These are phyloP conservation scores for Populus pruinosa DNA, from an alignment of 345 rosid species.

Conservation along the genomic window DNA sequence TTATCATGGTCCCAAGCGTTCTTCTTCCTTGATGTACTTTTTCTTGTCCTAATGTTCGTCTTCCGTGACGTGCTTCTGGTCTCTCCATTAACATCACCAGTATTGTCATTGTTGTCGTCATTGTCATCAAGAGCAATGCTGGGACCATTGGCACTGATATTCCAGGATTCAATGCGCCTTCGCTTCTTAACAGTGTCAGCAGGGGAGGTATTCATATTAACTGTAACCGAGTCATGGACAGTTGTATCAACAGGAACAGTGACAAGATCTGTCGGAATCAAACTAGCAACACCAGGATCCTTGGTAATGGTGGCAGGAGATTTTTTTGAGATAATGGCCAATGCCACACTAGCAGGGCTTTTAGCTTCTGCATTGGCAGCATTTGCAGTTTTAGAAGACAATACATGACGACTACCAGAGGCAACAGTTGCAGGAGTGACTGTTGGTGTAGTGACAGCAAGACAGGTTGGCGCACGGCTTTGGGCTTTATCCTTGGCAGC, in stretches of 20 bases:
- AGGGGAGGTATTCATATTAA: constrained; percentile 53
- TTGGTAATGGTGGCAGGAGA: neutral
- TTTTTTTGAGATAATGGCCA: constrained; percentile 9
- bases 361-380: constrained; percentile 23
- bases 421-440: constrained; percentile 16
- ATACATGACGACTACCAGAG: constrained; percentile 21
- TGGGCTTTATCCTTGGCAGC: constrained; percentile 23
- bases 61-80: constrained; percentile 32
- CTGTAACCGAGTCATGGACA: constrained; percentile 13
- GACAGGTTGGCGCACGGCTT: constrained; percentile 23
- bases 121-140: constrained; percentile 30
- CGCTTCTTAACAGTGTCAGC: constrained; percentile 79
- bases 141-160: constrained; percentile 34
- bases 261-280: constrained; percentile 5
- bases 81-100: neutral
- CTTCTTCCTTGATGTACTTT: constrained; percentile 31
- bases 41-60: constrained; percentile 37
- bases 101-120: neutral
- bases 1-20: constrained; percentile 23
- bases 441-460: constrained; percentile 20
- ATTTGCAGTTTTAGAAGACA: constrained; percentile 19
- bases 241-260: constrained; percentile 17
- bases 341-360: constrained; percentile 15
- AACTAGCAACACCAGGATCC: constrained; percentile 12
- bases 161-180: constrained; percentile 59